phyloP scores from a whole-genome alignment of 2,329 filamentous ascomycete species.

The Beauveria asiatica region DNA sequence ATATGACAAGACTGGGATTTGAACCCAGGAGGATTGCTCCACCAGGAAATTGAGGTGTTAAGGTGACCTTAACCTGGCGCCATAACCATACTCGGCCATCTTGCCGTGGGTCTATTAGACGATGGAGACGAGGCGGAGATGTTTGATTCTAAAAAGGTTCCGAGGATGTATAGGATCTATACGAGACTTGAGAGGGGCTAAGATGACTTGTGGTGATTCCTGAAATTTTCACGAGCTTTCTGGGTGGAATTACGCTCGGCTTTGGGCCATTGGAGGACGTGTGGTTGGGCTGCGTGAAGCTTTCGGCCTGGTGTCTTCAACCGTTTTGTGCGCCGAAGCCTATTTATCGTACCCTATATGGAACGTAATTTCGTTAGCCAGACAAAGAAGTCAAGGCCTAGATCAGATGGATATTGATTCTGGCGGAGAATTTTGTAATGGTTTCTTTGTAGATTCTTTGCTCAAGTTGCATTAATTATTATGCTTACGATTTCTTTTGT shows the following conservation, averaged over 20 bases:
- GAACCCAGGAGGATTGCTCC: constrained; percentile 29
- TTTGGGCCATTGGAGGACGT: not conserved
- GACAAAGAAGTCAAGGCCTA: too few species aligned
- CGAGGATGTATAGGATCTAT: not conserved
- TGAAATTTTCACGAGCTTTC: not conserved
- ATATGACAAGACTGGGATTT: constrained; percentile 27
- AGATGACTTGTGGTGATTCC: not conserved
- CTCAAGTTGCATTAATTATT: too few species aligned
- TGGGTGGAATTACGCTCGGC: too few species aligned
- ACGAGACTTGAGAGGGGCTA: not conserved
- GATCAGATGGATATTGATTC: too few species aligned
- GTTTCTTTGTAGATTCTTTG: too few species aligned
- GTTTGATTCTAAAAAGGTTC: not conserved
- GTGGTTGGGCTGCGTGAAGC: not conserved
- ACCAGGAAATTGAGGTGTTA: constrained; percentile 22
- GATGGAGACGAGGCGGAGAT: constrained; percentile 5
- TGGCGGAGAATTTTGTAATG: too few species aligned
- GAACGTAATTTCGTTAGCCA: too few species aligned
- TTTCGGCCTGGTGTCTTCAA: not conserved
- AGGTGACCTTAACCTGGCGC: constrained; percentile 28
- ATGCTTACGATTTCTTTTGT: too few species aligned
- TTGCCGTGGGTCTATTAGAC: constrained; percentile 16
- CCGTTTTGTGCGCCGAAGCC: not conserved
- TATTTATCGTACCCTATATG: not conserved
- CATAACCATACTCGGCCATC: constrained; percentile 30